Percentiles rank a stretch among this genome's conserved stretches.
Evolutionary conservation across 78 protist genomes (phyloP).

Genomic region (Dictyostelium purpureum): DNA sequence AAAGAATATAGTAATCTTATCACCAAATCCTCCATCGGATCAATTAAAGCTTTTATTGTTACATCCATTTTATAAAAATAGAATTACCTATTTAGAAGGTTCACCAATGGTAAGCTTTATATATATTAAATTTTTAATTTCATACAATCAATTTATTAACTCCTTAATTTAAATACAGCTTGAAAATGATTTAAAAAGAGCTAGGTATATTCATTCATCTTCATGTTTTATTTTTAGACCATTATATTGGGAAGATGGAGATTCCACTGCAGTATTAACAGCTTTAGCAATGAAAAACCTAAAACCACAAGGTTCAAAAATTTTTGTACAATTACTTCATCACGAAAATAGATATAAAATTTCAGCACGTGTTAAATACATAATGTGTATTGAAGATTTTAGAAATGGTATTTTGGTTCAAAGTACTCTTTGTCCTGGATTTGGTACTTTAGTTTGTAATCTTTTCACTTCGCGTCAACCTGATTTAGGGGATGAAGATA

Average conservation of each 20-base stretch:
- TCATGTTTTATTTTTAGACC: slow-evolving; percentile 67
- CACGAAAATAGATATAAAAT: slow-evolving; percentile 66
- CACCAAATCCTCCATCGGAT: slow-evolving; percentile 57
- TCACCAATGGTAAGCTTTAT: slow-evolving; percentile 63
- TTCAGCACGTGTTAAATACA: slow-evolving; percentile 42
- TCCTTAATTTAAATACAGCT: too few relatives aligned
- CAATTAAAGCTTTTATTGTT: slow-evolving; percentile 49
- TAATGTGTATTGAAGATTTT: slow-evolving; percentile 77
- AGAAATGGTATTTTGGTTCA: slow-evolving; percentile 77
- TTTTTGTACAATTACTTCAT: slow-evolving; percentile 45
- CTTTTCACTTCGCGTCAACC: slow-evolving; percentile 71
- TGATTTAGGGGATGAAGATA: slow-evolving; percentile 38
- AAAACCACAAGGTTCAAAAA: slow-evolving; percentile 20
- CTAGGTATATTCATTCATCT: slow-evolving; percentile 32
- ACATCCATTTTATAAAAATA: slow-evolving; percentile 72
- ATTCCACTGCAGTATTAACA: slow-evolving; percentile 35
- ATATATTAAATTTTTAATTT: too few relatives aligned
- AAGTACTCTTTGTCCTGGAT: slow-evolving; percentile 62
- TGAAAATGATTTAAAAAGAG: slow-evolving; percentile 55
- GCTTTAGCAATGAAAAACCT: slow-evolving; percentile 67
- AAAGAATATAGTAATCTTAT: slow-evolving; percentile 58
- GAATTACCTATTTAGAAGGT: slow-evolving; percentile 57
- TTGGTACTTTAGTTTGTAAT: slow-evolving; percentile 71
- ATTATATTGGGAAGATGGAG: slow-evolving; percentile 74
- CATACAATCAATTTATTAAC: neutral